phyloP scores from a whole-genome alignment of 2,329 filamentous ascomycete species.

The Coniochaeta sp. region DNA sequence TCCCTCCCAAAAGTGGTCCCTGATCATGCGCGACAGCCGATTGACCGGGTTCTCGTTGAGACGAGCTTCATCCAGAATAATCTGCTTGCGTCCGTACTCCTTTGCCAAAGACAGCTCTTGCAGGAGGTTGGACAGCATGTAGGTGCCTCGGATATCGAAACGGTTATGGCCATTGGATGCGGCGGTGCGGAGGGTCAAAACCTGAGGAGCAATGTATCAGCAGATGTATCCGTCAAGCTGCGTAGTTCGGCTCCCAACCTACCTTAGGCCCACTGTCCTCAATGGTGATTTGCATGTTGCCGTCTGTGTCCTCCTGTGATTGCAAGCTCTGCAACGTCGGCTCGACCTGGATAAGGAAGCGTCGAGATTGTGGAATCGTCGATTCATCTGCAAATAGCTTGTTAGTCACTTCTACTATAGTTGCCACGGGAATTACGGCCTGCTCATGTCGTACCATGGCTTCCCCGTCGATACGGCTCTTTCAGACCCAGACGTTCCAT shows the following conservation, averaged over 20 bases:
- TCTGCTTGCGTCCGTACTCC: slow-evolving; percentile 81
- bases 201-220: slow-evolving; percentile 34
- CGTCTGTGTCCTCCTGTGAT: slow-evolving; percentile 84
- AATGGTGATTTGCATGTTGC: slow-evolving; percentile 95
- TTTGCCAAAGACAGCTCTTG: slow-evolving; percentile 92
- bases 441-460: slow-evolving; percentile 39
- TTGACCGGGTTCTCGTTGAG: slow-evolving; percentile 94
- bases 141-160: slow-evolving; percentile 89
- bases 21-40: slow-evolving; percentile 77
- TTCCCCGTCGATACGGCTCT: slow-evolving; percentile 51
- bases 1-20: slow-evolving; percentile 86
- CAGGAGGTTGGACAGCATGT: slow-evolving; percentile 93
- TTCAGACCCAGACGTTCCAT: slow-evolving; percentile 43
- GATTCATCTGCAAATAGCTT: slow-evolving; percentile 56
- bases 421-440: neutral
- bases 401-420: slow-evolving; percentile 4
- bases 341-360: slow-evolving; percentile 83
- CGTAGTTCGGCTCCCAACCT: slow-evolving; percentile 10
- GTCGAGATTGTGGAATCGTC: slow-evolving; percentile 56
- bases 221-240: slow-evolving; percentile 2
- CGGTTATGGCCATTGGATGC: slow-evolving; percentile 79
- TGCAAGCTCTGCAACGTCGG: slow-evolving; percentile 72
- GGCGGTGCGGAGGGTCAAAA: slow-evolving; percentile 76
- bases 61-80: slow-evolving; percentile 83
- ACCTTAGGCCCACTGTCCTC: slow-evolving; percentile 92